Base-by-base conservation (phyloP, 805 yeast species). In the Zygotorulaspora sp. region DNA sequence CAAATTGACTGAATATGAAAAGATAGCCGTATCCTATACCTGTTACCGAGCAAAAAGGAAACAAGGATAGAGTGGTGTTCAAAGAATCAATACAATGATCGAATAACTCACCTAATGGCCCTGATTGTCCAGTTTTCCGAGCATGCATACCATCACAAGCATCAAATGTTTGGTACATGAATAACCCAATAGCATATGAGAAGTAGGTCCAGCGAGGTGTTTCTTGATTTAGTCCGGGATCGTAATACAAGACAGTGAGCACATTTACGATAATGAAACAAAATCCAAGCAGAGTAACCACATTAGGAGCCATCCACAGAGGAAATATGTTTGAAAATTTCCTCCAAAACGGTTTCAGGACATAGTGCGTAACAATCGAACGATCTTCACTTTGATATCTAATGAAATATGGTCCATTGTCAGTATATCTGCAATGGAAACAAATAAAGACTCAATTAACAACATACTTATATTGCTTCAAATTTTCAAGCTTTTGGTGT, bases 131-230 rank as follows among this genome's bases (percentile, higher is more conserved):
- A 1, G 96, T 89, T 55, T 90, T 77, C 57, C 97, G 78, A 11
- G 97, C 97, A 61, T 89, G 97, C 47, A 83, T 75, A 4, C 97
- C 97, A 62, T 89, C 97, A 62, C 96, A 84, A 0, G 96, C 96
- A 61, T 89, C 97, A 60, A 89, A 87, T 0, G 97, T 89, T 60
- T 89, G 97, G 61, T 89, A 89, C 72, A 88, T 67, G 57, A 89
- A 88, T 48, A 89, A 65, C 5, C 95, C 90, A 45, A 83, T 55
- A 0, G 94, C 96, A 58, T 85, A 84, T 30, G 80, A 66, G 48
- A 75, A 73, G 57, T 83, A 85, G 12, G 80, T 73, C 95, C 94
- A 85, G 22, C 72, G 60, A 5, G 97, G 96, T 9, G 74, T 68
- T 2, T 67, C 68, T 24, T 69, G 50, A 32, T 75, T 62, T 42